phyloP scores from a whole-genome alignment of 2,329 filamentous ascomycete species.

The Penicillium psychrosexuale region DNA sequence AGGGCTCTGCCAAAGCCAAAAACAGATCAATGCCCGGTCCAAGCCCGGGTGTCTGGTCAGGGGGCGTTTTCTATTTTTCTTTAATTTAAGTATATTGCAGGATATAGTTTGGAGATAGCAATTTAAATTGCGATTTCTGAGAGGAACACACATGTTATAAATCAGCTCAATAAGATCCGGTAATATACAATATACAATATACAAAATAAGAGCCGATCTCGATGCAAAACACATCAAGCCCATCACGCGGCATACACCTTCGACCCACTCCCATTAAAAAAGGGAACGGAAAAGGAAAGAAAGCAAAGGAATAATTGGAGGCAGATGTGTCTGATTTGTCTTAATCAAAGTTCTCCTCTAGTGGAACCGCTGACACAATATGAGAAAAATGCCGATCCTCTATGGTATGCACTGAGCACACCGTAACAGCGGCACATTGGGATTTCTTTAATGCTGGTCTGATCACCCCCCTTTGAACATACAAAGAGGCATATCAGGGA shows the following conservation, averaged over 20 bases:
- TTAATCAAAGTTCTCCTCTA: conserved; percentile 7
- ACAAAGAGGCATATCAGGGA: not conserved
- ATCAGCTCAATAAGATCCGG: not conserved
- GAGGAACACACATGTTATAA: not conserved
- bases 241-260: conserved; percentile 17
- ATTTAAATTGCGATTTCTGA: not conserved
- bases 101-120: not conserved
- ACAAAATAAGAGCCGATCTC: conserved; percentile 2
- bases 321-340: conserved; percentile 7
- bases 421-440: conserved; percentile 7
- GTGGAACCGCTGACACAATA: conserved; percentile 20
- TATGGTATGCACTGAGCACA: conserved; percentile 16
- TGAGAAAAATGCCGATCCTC: conserved; percentile 20
- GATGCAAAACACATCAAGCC: conserved; percentile 16
- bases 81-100: not conserved
- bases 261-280: conserved; percentile 17
- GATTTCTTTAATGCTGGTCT: not conserved
- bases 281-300: not conserved
- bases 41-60: conserved; percentile 3
- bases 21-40: conserved; percentile 7
- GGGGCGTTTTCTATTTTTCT: not conserved
- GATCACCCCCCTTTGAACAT: not conserved
- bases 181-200: too few species aligned
- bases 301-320: conserved; percentile 13
- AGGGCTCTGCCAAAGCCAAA: conserved; percentile 22